phyloP scores from a whole-genome alignment of 768 basidiomycete species.

The Inosperma sp. region DNA sequence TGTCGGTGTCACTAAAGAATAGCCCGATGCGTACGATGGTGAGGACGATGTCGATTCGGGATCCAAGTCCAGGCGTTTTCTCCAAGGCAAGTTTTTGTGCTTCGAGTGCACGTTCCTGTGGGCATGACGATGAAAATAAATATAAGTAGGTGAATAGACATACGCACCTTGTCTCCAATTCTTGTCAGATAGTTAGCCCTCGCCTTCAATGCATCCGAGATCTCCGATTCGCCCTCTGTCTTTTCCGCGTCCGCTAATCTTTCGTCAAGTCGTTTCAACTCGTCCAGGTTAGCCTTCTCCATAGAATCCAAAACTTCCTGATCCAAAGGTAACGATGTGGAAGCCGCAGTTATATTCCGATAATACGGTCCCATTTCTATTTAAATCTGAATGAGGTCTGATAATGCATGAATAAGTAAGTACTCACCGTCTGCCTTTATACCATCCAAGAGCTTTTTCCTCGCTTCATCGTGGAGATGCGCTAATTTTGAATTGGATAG shows the following conservation, averaged over 20 bases:
- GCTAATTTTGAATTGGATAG: constrained; percentile 58
- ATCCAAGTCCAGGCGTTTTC: no score
- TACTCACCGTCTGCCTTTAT: constrained; percentile 83
- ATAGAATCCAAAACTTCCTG: constrained; percentile 50
- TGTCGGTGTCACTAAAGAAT: no score
- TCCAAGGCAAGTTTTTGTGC: constrained; percentile 84
- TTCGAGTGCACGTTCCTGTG: constrained; percentile 71
- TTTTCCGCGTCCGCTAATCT: constrained; percentile 82
- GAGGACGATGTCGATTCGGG: no score
- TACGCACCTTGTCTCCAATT: constrained; percentile 80
- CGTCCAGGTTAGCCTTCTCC: constrained; percentile 64
- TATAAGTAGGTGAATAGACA: constrained; percentile 28
- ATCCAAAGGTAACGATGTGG: constrained; percentile 44
- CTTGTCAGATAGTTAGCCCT: constrained; percentile 80
- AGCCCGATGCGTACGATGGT: no score
- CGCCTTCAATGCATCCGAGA: constrained; percentile 80
- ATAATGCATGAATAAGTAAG: no score
- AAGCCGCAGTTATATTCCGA: constrained; percentile 48
- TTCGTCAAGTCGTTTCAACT: constrained; percentile 70
- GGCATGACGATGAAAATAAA: no score
- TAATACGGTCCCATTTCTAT: constrained; percentile 92
- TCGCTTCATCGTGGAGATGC: constrained; percentile 63
- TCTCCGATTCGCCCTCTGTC: constrained; percentile 90
- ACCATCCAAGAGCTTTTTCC: no score
- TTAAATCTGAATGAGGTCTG: no score